Conservation (phyloP, 306 rosid species). For the Fragaria ananassa region DNA sequence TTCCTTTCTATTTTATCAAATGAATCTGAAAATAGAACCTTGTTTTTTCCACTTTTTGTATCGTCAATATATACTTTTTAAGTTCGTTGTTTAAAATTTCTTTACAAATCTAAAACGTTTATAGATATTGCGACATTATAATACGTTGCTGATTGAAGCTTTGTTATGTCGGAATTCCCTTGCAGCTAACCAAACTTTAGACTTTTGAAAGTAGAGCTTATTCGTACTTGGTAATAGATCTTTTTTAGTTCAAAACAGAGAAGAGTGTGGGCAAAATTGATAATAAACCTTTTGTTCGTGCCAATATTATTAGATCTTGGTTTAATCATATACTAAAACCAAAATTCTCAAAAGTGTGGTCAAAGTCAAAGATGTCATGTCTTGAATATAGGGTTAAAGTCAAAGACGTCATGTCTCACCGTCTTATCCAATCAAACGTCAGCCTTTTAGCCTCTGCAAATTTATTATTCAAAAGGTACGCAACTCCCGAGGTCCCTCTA, state of each 20-base stretch:
- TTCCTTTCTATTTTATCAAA: no score
- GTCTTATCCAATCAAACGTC: slow-evolving; percentile 34
- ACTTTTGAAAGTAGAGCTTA: no score
- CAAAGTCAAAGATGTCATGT: slow-evolving; percentile 25
- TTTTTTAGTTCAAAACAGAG: neutral
- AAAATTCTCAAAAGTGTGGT: neutral
- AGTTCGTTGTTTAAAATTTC: no score
- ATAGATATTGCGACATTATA: no score
- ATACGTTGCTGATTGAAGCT: no score
- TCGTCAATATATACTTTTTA: no score
- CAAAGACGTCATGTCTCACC: slow-evolving; percentile 28
- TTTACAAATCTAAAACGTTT: no score
- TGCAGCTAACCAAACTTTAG: no score
- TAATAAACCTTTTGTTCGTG: neutral
- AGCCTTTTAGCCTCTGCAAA: slow-evolving; percentile 7
- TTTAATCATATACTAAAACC: neutral
- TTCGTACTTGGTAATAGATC: neutral
- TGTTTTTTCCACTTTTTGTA: no score
- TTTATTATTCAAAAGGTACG: slow-evolving; percentile 15
- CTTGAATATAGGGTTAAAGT: neutral
- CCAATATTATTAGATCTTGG: no score
- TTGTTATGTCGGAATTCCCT: no score
- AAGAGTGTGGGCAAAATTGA: neutral
- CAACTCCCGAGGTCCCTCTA: slow-evolving; percentile 30
- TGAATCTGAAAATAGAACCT: no score